phyloP scores from a whole-genome alignment of 2,329 filamentous ascomycete genomes.

The Cytospora piceae region DNA sequence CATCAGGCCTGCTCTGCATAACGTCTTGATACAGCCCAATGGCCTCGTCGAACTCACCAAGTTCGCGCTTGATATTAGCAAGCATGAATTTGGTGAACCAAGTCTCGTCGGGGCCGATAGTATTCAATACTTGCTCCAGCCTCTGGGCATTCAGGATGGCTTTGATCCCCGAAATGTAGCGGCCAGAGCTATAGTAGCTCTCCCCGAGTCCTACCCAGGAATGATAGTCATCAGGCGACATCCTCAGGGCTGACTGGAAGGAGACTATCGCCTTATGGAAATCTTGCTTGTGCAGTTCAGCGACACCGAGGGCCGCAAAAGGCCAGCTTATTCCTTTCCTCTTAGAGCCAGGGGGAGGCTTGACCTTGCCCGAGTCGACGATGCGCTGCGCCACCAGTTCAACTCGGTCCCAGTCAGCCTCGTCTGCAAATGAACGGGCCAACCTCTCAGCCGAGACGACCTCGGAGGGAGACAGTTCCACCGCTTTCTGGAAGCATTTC shows the following conservation, averaged over 20 bases:
- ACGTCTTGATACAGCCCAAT: constrained; percentile 77
- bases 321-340: constrained; percentile 95
- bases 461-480: constrained; percentile 88
- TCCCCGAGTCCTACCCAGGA: constrained; percentile 97
- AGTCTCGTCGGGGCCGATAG: constrained; percentile 63
- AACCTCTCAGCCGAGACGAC: constrained; percentile 85
- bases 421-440: constrained; percentile 82
- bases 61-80: constrained; percentile 88
- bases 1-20: constrained; percentile 66
- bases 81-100: constrained; percentile 99
- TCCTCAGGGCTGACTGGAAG: constrained; percentile 85
- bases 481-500: constrained; percentile 95
- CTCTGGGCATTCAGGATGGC: constrained; percentile 85
- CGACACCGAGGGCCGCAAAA: constrained; percentile 88
- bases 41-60: constrained; percentile 87
- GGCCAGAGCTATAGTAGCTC: constrained; percentile 91
- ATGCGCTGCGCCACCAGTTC: constrained; percentile 90
- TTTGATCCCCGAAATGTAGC: constrained; percentile 91
- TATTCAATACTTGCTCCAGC: constrained; percentile 58
- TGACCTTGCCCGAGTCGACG: constrained; percentile 91
- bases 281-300: constrained; percentile 92
- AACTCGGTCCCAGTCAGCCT: constrained; percentile 94
- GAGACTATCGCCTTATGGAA: constrained; percentile 87
- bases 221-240: constrained; percentile 86
- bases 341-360: constrained; percentile 89